Evolutionary conservation across 2,329 filamentous ascomycete genomes (phyloP).

Genomic region (Fusarium camptoceras): DNA sequence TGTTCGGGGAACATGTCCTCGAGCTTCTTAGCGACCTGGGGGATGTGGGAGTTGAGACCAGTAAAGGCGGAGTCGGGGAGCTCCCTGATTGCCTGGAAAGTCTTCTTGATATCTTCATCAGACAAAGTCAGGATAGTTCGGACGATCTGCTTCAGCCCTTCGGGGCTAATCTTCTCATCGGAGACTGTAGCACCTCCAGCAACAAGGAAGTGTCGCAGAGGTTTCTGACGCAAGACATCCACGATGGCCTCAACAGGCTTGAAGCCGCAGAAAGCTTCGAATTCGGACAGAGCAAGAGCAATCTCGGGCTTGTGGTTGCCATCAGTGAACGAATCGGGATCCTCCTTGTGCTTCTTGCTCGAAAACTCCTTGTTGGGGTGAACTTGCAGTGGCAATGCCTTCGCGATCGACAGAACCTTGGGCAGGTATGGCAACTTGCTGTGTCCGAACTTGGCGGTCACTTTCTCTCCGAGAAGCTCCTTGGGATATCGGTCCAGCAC

Average conservation of each 20-base stretch:
- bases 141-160: conserved; percentile 67
- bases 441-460: conserved; percentile 69
- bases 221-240: conserved; percentile 64
- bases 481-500: conserved; percentile 72
- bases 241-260: conserved; percentile 73
- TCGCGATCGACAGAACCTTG: conserved; percentile 80
- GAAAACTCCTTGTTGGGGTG: conserved; percentile 79
- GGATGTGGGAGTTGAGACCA: conserved; percentile 66
- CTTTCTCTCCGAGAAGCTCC: conserved; percentile 71
- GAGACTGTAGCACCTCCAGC: conserved; percentile 30
- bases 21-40: conserved; percentile 72
- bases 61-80: conserved; percentile 61
- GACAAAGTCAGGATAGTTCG: conserved; percentile 65
- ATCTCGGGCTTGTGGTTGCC: conserved; percentile 86
- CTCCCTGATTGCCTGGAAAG: conserved; percentile 35
- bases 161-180: conserved; percentile 55
- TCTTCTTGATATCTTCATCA: conserved; percentile 48
- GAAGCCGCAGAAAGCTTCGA: conserved; percentile 82
- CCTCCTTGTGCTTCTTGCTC: conserved; percentile 69
- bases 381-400: conserved; percentile 79
- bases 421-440: conserved; percentile 77
- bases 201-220: conserved; percentile 38
- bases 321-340: conserved; percentile 76
- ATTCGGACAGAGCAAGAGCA: conserved; percentile 75
- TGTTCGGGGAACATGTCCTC: conserved; percentile 70